Evolutionary conservation across 2,329 filamentous ascomycete species (phyloP), one percentile per base, ranked within the genome.

Genomic region (Phaeomoniella chlamydospora): DNA sequence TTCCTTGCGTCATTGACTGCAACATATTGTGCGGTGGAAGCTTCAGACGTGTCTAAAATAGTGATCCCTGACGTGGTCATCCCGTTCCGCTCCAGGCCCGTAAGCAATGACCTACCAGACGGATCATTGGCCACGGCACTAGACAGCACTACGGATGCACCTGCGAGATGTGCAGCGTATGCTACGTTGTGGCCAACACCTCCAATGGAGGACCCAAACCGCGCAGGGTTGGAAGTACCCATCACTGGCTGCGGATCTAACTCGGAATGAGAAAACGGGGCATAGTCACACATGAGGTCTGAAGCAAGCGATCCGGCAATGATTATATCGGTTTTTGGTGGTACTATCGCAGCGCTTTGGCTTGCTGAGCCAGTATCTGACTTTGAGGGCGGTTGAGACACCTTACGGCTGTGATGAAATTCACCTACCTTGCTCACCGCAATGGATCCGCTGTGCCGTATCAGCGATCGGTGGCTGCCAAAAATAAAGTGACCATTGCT

Each of bases 161-260:
- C 74, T 40, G 80, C 70, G 11, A 67, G 67, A 18, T 77, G 70
- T 1, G 83, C 78, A 31, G 88, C 87, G 33, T 85, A 70, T 12
- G 90, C 85, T 31, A 96, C 84, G 49, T 96, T 96, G 50, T 86
- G 79, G 4, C 84, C 90, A 5, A 96, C 90, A 4, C 90, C 90
- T 10, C 90, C 90, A 5, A 94, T 71, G 1, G 80, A 83, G 51
- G 93, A 85, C 22, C 64, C 74, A 44, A 94, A 92, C 11, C 66
- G 63, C 5, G 86, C 76, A 34, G 83, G 83, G 49, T 96, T 96
- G 0, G 88, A 96, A 1, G 86, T 94, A 40, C 87, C 72, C 26
- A 77, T 63, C 36, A 52, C 45, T 41, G 53, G 64, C 40, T 46
- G 46, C 9, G 52, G 48, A n/a, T 50, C 45, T 9, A 43, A 42